A percentile compares a stretch with the other conserved stretches of the same genome.
Evolutionary conservation across 306 rosid species (phyloP).

Genomic region (Senna tora): DNA sequence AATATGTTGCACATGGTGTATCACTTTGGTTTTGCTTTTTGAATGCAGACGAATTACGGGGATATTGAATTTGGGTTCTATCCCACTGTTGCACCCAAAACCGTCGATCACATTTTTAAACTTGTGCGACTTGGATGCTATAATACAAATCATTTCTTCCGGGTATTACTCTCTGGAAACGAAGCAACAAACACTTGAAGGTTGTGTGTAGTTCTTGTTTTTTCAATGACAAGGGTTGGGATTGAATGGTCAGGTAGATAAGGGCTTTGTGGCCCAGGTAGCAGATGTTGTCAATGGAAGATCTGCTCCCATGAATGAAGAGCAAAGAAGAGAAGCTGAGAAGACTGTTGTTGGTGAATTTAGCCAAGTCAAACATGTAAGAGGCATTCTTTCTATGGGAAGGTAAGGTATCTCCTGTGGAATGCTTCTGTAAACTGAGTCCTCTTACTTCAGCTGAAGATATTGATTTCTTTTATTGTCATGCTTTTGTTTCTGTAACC

Average conservation of each 20-base stretch:
- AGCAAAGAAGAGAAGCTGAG: slow-evolving; percentile 65
- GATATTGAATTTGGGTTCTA: slow-evolving; percentile 96
- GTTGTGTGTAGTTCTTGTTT: slow-evolving; percentile 13
- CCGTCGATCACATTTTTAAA: slow-evolving; percentile 91
- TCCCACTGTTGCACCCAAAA: slow-evolving; percentile 84
- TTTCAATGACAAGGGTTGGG: slow-evolving; percentile 35
- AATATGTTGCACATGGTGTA: background rate
- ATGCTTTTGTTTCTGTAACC: slow-evolving; percentile 9
- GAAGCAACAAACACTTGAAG: slow-evolving; percentile 19
- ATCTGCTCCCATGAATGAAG: slow-evolving; percentile 86
- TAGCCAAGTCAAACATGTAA: slow-evolving; percentile 82
- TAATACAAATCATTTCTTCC: slow-evolving; percentile 86
- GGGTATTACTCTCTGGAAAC: slow-evolving; percentile 61
- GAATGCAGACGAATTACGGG: slow-evolving; percentile 80
- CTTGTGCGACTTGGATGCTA: slow-evolving; percentile 92
- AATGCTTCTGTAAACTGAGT: background rate
- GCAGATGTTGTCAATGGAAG: slow-evolving; percentile 81
- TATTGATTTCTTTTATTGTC: slow-evolving; percentile 1
- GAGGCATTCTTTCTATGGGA: slow-evolving; percentile 99
- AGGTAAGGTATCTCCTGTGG: slow-evolving; percentile 54
- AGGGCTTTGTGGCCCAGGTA: slow-evolving; percentile 96
- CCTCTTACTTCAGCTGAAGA: slow-evolving; percentile 26
- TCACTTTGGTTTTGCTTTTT: slow-evolving; percentile 31
- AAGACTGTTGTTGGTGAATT: slow-evolving; percentile 88
- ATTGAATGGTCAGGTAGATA: slow-evolving; percentile 69